Conservation (phyloP, 2,329 filamentous ascomycete species). For the Curvularia sp. region DNA sequence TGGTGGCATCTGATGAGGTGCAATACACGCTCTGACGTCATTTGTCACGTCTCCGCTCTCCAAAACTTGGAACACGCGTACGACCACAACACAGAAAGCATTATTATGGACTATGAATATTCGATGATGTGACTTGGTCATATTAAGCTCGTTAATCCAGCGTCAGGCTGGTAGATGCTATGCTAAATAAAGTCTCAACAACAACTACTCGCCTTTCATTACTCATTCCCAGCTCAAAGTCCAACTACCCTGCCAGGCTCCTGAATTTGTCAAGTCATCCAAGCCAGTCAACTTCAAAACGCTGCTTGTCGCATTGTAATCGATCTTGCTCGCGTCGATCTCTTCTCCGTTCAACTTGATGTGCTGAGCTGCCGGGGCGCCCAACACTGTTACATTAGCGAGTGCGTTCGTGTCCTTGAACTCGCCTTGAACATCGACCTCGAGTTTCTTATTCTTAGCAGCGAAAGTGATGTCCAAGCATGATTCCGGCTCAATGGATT, state of each 20-base stretch:
- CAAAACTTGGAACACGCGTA: constrained; percentile 28
- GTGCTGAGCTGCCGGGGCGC: constrained; percentile 55
- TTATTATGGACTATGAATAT: background rate
- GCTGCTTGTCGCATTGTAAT: constrained; percentile 57
- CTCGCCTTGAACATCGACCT: constrained; percentile 57
- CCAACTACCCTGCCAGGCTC: constrained; percentile 67
- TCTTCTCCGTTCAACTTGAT: constrained; percentile 57
- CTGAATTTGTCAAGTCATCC: constrained; percentile 56
- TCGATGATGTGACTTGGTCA: background rate
- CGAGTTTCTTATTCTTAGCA: constrained; percentile 55
- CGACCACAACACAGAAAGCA: constrained; percentile 3
- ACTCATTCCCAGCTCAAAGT: constrained; percentile 61
- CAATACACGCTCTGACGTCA: constrained; percentile 29
- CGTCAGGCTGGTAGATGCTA: background rate
- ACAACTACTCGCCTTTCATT: background rate
- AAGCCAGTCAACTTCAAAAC: constrained; percentile 62
- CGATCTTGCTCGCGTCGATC: constrained; percentile 55
- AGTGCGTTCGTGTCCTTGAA: constrained; percentile 66
- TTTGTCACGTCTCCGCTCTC: constrained; percentile 20
- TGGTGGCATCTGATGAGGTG: constrained; percentile 4
- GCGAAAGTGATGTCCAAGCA: constrained; percentile 64
- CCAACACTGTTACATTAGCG: constrained; percentile 69
- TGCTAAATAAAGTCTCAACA: background rate
- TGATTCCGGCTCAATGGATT: constrained; percentile 64
- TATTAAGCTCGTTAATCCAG: constrained; percentile 5